phyloP scores from a whole-genome alignment of 306 rosid genomes.

The Vigna unguiculata region DNA sequence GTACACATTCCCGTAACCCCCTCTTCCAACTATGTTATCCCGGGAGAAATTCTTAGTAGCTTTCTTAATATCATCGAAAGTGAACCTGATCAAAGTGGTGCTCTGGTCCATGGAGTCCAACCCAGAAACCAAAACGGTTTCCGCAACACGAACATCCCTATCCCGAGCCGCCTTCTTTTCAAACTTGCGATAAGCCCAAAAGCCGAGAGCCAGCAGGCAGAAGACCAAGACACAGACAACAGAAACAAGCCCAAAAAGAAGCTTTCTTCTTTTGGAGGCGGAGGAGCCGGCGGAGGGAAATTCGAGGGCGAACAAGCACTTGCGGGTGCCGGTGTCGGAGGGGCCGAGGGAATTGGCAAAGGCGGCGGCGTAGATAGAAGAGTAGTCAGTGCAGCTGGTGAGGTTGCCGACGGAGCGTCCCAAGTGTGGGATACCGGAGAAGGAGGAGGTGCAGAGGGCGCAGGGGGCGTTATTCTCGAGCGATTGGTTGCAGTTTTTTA shows the following conservation, averaged over 20 bases:
- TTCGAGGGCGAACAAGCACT: conserved; percentile 64
- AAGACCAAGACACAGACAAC: conserved; percentile 50
- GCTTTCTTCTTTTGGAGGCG: conserved; percentile 32
- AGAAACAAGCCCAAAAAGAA: conserved; percentile 52
- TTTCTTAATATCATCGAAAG: conserved; percentile 73
- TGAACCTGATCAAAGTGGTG: conserved; percentile 69
- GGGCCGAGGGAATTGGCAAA: conserved; percentile 66
- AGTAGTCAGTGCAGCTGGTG: conserved; percentile 62
- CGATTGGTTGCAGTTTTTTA: conserved; percentile 57
- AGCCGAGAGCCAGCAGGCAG: conserved; percentile 35
- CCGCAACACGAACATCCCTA: conserved; percentile 44
- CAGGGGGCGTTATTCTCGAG: conserved; percentile 78
- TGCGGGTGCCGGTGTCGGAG: conserved; percentile 65
- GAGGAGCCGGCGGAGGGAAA: conserved; percentile 31
- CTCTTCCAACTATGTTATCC: conserved; percentile 79
- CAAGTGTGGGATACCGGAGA: conserved; percentile 51
- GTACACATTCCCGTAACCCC: conserved; percentile 97
- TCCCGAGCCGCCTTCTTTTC: conserved; percentile 34
- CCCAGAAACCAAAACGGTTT: conserved; percentile 55
- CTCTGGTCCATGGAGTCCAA: conserved; percentile 76
- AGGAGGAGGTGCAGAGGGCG: conserved; percentile 63
- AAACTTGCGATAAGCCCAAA: conserved; percentile 54
- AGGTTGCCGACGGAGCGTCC: conserved; percentile 65
- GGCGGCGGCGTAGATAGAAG: conserved; percentile 76
- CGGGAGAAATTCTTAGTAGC: conserved; percentile 79